Conservation (phyloP, 495 filamentous ascomycete genomes). For the Podospora pseudopauciseta region DNA sequence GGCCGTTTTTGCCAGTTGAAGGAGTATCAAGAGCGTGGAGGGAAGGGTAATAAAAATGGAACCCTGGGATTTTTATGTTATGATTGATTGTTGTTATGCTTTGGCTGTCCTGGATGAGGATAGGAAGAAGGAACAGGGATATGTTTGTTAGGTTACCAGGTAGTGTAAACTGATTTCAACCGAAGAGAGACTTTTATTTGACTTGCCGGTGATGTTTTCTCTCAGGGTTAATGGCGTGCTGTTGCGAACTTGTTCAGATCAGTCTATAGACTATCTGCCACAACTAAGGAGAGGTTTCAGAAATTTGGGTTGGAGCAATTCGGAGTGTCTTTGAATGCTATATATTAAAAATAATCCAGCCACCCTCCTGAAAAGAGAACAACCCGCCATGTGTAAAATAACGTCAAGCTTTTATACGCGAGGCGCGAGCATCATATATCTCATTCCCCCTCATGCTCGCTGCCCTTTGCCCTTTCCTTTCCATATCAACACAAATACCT, state of each 20-base stretch:
- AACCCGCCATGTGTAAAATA: no score
- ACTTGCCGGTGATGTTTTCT: background rate
- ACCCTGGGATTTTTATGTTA: background rate
- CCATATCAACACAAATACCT: conserved; percentile 46
- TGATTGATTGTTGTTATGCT: conserved; percentile 3
- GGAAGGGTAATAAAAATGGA: background rate
- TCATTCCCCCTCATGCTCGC: no score
- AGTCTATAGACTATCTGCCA: no score
- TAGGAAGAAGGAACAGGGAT: background rate
- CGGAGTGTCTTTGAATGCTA: no score
- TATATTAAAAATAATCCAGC: no score
- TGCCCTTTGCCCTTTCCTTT: background rate
- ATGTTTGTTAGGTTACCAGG: background rate
- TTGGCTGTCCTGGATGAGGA: background rate
- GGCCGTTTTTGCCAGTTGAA: background rate
- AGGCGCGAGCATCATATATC: no score
- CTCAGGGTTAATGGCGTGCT: background rate
- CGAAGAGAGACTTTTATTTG: background rate
- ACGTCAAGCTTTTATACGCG: no score
- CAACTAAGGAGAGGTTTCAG: no score
- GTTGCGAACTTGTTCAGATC: background rate
- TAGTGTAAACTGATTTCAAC: background rate
- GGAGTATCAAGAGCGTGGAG: background rate
- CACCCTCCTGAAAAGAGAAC: no score
- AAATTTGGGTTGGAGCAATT: no score